phyloP scores from a whole-genome alignment of 1,284 basidiomycete species.

The Agroathelia rolfsii region DNA sequence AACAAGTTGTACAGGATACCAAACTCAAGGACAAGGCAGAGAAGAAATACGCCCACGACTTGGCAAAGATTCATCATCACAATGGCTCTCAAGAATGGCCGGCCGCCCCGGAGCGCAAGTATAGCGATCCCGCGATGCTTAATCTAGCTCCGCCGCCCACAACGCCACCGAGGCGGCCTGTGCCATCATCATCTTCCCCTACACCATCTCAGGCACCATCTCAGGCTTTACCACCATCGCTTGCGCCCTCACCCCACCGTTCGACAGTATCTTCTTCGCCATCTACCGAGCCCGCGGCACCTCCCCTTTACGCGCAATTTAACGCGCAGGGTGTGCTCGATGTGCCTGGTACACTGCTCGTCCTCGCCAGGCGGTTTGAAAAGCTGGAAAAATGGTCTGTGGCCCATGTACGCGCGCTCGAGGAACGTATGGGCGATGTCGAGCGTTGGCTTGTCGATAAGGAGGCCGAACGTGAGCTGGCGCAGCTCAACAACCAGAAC shows the following conservation, averaged over 20 bases:
- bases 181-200: conserved; percentile 41
- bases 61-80: conserved; percentile 43
- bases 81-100: conserved; percentile 54
- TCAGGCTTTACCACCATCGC: no score
- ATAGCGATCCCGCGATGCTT: conserved; percentile 43
- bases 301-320: conserved; percentile 17
- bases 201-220: conserved; percentile 48
- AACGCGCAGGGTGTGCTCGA: conserved; percentile 15
- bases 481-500: no score
- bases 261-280: conserved; percentile 43
- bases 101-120: conserved; percentile 36
- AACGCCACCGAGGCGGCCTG: conserved; percentile 27
- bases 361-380: conserved; percentile 18
- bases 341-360: conserved; percentile 15
- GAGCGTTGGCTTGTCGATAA: conserved; percentile 75
- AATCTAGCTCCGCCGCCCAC: no score
- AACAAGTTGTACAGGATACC: conserved; percentile 64
- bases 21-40: conserved; percentile 58
- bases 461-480: conserved; percentile 37
- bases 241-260: conserved; percentile 50
- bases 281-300: conserved; percentile 29
- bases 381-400: conserved; percentile 29
- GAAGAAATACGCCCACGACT: conserved; percentile 34
- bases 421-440: conserved; percentile 77
- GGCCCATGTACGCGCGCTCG: conserved; percentile 68